phyloP scores from a whole-genome alignment of 2,329 filamentous ascomycete genomes.

The Amesomyces nigricolor region DNA sequence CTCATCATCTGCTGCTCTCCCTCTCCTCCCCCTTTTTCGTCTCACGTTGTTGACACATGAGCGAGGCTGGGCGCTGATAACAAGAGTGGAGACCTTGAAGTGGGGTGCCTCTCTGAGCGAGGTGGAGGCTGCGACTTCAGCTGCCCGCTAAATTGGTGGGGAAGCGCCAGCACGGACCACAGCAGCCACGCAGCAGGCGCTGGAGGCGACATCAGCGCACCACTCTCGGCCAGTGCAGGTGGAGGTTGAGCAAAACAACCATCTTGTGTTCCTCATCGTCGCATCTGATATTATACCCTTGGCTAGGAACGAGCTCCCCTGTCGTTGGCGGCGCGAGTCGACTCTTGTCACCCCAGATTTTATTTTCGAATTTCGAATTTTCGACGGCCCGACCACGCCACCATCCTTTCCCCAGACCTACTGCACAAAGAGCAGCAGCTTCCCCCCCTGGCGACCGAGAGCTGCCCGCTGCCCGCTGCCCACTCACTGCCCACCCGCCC shows the following conservation, averaged over 20 bases:
- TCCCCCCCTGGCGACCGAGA: neutral
- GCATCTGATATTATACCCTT: slow-evolving; percentile 15
- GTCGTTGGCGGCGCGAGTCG: neutral
- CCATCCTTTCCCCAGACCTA: neutral
- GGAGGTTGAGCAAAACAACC: slow-evolving; percentile 11
- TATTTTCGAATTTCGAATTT: neutral
- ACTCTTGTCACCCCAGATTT: neutral
- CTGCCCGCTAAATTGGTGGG: slow-evolving; percentile 9
- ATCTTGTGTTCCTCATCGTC: slow-evolving; percentile 6
- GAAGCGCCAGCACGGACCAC: slow-evolving; percentile 11
- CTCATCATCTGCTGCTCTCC: neutral
- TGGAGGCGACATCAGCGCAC: slow-evolving; percentile 6
- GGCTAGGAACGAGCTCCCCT: neutral
- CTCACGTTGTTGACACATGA: neutral
- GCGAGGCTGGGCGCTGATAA: neutral
- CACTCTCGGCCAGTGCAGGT: neutral
- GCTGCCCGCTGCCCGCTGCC: neutral
- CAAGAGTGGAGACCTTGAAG: neutral
- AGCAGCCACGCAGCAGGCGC: neutral
- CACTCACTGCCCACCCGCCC: slow-evolving; percentile 14
- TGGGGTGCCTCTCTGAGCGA: neutral
- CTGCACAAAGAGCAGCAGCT: slow-evolving; percentile 2
- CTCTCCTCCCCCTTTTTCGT: neutral
- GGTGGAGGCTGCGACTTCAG: neutral
- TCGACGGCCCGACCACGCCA: neutral